Evolutionary conservation across 1,284 basidiomycete genomes (phyloP), one percentile per base, ranked within the genome.

Genomic region (Phellinidium pouzarii): DNA sequence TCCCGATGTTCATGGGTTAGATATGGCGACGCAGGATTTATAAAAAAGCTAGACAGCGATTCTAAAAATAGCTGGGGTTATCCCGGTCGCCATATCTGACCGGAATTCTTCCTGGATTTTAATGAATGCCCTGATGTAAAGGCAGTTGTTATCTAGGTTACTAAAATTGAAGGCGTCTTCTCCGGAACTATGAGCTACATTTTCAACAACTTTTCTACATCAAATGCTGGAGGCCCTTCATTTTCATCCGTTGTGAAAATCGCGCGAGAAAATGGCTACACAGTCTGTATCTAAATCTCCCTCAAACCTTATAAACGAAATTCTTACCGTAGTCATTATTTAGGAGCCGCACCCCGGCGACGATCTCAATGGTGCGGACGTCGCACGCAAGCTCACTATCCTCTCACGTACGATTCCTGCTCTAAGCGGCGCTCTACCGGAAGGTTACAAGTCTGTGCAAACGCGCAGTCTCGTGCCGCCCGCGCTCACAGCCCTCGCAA

Each of bases 111-210:
- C 31, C 14, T n/a, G n/a, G n/a, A n/a, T 34, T 34, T 34, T 8
- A 8, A 14, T 14, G 31, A 7, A 14, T 34, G 31, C 31, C 19
- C 9, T 41, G 2, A 41, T 22, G 19, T 22, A 17, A 41, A 19
- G 8, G 2, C 38, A n/a, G 38, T 23, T 17, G 14, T 46, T 12
- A 53, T 34, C 14, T 56, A 90, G 87, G 71, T 91, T 56, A 70
- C 73, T 56, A 89, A 85, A 70, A 87, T 91, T 58, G 88, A 91
- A 67, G 87, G 87, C 37, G 91, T 95, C 38, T 87, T 95, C 68
- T 93, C 89, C 6, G 95, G 95, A 3, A 99, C 95, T 0, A 83
- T 99, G 74, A 92, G 88, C 65, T 99, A 99, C 74, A 98, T 99
- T 71, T 99, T 99, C 78, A 99, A 99, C 72, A 86, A 94, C 60